Conservation (phyloP, 805 yeast species). For the Yamadazyma akitaensis region DNA sequence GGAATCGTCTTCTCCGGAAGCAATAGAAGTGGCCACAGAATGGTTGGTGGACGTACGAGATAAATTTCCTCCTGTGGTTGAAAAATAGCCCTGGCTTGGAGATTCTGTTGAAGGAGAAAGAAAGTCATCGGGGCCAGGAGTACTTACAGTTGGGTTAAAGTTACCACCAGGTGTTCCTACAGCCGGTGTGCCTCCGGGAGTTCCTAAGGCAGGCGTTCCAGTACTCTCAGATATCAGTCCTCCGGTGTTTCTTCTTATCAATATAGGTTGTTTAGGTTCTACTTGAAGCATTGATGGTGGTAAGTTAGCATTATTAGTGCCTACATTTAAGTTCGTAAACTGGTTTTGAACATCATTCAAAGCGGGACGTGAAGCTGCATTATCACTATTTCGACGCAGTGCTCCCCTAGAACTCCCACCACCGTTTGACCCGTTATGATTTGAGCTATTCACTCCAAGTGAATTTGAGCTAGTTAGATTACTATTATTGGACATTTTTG, state of each 20-base stretch:
- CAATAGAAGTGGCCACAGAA: conserved; percentile 8
- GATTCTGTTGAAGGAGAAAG: neutral
- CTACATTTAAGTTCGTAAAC: conserved; percentile 9
- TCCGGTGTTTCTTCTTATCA: conserved; percentile 51
- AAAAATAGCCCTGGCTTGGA: neutral
- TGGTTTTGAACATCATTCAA: conserved; percentile 13
- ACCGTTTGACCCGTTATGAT: neutral
- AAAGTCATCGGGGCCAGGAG: neutral
- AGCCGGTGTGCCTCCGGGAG: neutral
- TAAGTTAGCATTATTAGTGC: conserved; percentile 22
- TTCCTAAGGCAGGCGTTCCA: neutral
- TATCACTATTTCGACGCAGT: conserved; percentile 2
- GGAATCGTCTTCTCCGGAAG: conserved; percentile 4
- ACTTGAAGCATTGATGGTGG: conserved; percentile 70
- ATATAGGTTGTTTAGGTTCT: conserved; percentile 72
- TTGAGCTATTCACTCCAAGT: neutral
- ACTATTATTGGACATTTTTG: conserved; percentile 12
- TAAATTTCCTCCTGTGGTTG: conserved; percentile 1
- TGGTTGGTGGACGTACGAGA: conserved; percentile 18
- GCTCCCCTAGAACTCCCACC: neutral
- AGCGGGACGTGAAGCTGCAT: neutral
- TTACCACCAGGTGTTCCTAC: neutral
- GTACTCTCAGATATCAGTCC: neutral
- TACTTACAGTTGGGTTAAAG: neutral
- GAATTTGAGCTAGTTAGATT: conserved; percentile 1